Evolutionary conservation across 441 rosid genomes (phyloP).

Genomic region (Syzygium syzygioides): DNA sequence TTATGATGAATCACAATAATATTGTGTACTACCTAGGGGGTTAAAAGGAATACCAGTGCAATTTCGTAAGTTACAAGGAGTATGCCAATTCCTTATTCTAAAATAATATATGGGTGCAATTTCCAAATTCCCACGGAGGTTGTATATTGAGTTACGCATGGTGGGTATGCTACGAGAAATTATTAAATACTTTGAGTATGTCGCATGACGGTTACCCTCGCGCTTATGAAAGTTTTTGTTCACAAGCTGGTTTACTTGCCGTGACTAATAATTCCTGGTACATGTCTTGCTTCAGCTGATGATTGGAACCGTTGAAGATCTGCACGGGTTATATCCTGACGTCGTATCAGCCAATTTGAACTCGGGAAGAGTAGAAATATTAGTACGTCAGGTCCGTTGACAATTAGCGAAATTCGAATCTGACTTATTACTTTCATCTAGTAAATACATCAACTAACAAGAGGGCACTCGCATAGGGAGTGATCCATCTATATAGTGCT

Average conservation of each 20-base stretch:
- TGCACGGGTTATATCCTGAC: background rate
- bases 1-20: no score
- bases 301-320: background rate
- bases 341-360: background rate
- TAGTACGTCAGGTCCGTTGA: background rate
- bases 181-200: no score
- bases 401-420: background rate
- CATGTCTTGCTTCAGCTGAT: background rate
- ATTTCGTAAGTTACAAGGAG: no score
- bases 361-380: background rate
- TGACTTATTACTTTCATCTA: background rate
- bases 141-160: no score
- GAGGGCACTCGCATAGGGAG: background rate
- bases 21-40: no score
- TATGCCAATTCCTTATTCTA: no score
- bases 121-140: no score
- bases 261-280: background rate
- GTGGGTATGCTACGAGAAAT: no score
- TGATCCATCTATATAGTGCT: conserved; percentile 2
- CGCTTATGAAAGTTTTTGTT: background rate
- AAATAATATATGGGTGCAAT: no score
- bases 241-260: background rate
- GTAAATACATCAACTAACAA: background rate
- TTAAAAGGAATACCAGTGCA: no score
- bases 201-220: no score